These are phyloP conservation scores for Phoenix dactylifera DNA, from an alignment of 176 grass and related monocot genomes.

Conservation along the genomic window DNA sequence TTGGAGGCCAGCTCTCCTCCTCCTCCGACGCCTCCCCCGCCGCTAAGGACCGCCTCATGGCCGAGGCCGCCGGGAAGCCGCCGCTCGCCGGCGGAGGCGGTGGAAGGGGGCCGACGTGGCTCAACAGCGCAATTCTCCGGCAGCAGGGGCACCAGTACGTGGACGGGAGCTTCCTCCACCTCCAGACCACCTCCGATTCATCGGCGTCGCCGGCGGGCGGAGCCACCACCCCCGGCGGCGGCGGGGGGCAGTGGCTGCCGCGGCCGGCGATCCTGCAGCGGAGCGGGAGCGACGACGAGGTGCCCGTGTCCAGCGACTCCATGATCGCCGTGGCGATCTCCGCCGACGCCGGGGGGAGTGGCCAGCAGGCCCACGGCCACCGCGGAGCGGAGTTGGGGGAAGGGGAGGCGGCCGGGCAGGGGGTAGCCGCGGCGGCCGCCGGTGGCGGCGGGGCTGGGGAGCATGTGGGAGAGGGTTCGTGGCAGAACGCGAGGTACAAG, in stretches of 20 bases:
- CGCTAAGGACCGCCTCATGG: background rate
- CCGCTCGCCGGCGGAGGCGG: constrained; percentile 1
- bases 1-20: background rate
- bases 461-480: constrained; percentile 13
- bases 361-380: constrained; percentile 3
- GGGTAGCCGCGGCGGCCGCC: background rate
- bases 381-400: constrained; percentile 14
- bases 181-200: constrained; percentile 56
- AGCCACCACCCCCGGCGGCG: background rate
- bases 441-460: background rate
- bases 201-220: constrained; percentile 20
- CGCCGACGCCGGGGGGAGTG: background rate
- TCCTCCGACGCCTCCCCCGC: too few relatives aligned
- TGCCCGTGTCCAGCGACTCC: constrained; percentile 36
- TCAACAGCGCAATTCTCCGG: constrained; percentile 47
- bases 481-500: constrained; percentile 33
- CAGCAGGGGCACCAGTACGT: constrained; percentile 23
- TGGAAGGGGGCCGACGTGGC: constrained; percentile 42
- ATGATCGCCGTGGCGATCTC: constrained; percentile 22
- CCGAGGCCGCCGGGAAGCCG: background rate
- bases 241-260: constrained; percentile 4
- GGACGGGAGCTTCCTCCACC: constrained; percentile 69
- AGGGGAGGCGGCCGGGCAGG: background rate
- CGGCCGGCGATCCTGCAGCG: constrained; percentile 4
- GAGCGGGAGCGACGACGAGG: constrained; percentile 19